Conservation (phyloP, 352 stramenopile species). For the Elongisporangium anandrum region DNA sequence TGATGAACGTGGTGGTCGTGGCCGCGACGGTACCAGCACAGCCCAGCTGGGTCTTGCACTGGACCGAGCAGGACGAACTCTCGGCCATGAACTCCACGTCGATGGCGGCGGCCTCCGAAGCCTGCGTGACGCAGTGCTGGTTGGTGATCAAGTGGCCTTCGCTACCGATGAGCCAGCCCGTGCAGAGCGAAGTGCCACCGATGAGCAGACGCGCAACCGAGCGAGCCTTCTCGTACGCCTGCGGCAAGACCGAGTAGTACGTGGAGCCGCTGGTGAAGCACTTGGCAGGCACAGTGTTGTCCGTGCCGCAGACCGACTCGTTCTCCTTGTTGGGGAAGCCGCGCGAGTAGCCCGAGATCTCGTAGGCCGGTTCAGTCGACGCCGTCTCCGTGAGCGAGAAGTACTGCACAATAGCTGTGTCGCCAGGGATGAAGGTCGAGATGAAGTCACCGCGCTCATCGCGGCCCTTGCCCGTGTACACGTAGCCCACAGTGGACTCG, state of each 20-base stretch:
- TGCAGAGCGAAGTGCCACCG: constrained; percentile 18
- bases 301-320: constrained; percentile 22
- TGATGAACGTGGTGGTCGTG: constrained; percentile 48
- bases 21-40: constrained; percentile 40
- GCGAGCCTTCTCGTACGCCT: constrained; percentile 12
- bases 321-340: constrained; percentile 11
- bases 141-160: constrained; percentile 67
- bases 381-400: constrained; percentile 11
- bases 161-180: constrained; percentile 52
- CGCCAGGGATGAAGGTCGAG: constrained; percentile 16
- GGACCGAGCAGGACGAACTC: constrained; percentile 31
- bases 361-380: constrained; percentile 8
- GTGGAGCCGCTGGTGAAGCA: constrained; percentile 16
- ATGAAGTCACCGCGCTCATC: constrained; percentile 13
- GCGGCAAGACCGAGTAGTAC: constrained; percentile 6
- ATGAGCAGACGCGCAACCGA: constrained; percentile 28
- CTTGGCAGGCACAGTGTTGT: constrained; percentile 22
- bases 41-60: constrained; percentile 31
- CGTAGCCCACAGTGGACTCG: constrained; percentile 15
- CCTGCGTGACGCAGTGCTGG: constrained; percentile 50
- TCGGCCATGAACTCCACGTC: constrained; percentile 58
- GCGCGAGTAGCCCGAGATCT: constrained; percentile 15
- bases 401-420: constrained; percentile 43
- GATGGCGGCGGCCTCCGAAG: constrained; percentile 21
- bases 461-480: constrained; percentile 13